Percentiles rank a stretch among this genome's conserved stretches.
These are phyloP conservation scores for Geotrichum reessii DNA, from an alignment of 1,139 yeast species.

Conservation along the genomic window DNA sequence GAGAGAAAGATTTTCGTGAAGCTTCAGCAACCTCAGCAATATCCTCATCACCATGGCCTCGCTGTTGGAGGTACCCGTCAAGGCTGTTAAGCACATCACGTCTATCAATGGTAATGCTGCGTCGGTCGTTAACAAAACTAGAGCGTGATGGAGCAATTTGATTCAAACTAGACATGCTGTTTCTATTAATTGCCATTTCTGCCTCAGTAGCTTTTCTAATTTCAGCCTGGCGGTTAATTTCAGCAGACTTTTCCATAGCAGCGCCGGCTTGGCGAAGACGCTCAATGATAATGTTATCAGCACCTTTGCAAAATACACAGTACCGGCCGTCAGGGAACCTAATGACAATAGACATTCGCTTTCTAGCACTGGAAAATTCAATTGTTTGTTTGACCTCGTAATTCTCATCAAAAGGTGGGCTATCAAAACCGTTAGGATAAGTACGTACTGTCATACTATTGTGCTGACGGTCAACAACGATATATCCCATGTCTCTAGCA, in stretches of 20 bases:
- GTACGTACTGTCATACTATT: constrained; percentile 60
- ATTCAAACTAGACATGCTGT: constrained; percentile 34
- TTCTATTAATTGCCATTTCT: constrained; percentile 51
- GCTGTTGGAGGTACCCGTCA: constrained; percentile 50
- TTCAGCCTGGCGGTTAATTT: constrained; percentile 53
- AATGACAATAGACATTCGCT: constrained; percentile 89
- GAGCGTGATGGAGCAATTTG: constrained; percentile 20
- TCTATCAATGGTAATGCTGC: constrained; percentile 29
- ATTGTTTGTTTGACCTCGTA: constrained; percentile 73
- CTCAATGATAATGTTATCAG: constrained; percentile 87
- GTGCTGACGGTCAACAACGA: constrained; percentile 64
- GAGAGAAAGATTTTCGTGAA: constrained; percentile 58
- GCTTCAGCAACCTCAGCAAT: constrained; percentile 53
- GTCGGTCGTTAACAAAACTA: constrained; percentile 23
- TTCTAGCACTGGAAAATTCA: constrained; percentile 82
- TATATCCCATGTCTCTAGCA: constrained; percentile 88
- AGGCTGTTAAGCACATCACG: constrained; percentile 36
- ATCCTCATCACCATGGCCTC: constrained; percentile 49
- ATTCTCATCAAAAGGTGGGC: constrained; percentile 54
- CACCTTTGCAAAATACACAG: constrained; percentile 85
- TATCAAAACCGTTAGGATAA: constrained; percentile 78
- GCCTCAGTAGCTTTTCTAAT: constrained; percentile 78
- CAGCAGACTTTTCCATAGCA: constrained; percentile 58
- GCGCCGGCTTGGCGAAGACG: constrained; percentile 52
- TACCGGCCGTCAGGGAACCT: constrained; percentile 74